phyloP scores from a whole-genome alignment of 2,329 filamentous ascomycete genomes.

The Nannizzia gypsea region DNA sequence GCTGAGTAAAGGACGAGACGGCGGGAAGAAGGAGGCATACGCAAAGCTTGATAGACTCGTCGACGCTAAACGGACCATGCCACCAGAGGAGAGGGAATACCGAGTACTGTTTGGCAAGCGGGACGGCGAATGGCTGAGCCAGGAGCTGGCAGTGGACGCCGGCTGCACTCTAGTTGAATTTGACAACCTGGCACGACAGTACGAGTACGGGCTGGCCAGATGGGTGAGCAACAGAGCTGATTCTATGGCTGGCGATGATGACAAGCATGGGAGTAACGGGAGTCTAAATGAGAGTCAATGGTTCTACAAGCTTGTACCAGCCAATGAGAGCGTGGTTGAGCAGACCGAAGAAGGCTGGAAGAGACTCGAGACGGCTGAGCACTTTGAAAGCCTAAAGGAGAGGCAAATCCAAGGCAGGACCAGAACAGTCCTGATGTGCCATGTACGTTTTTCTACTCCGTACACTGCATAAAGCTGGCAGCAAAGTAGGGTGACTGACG shows the following conservation, averaged over 20 bases:
- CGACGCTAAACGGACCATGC: not conserved
- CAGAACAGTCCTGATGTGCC: not conserved
- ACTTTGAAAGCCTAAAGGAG: not conserved
- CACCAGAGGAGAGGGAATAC: not conserved
- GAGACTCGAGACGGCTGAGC: not conserved
- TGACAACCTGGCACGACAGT: not conserved
- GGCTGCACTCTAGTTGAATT: not conserved
- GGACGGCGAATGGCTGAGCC: not conserved
- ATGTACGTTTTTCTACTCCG: not conserved
- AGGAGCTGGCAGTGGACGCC: not conserved
- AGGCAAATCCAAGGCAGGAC: not conserved
- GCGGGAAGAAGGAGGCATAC: not conserved
- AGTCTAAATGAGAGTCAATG: not conserved
- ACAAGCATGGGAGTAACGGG: not conserved
- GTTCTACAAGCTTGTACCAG: not conserved
- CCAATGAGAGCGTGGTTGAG: not conserved
- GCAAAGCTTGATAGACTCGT: not conserved
- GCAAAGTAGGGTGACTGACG: not conserved
- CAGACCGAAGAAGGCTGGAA: not conserved
- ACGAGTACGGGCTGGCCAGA: not conserved
- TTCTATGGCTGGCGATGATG: not conserved
- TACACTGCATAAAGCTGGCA: too few species aligned
- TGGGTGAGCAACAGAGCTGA: not conserved
- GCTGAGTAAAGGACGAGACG: constrained; percentile 4
- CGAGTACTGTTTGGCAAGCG: not conserved